Conservation (phyloP, 2,329 filamentous ascomycete genomes). For the Gyromitra esculenta region DNA sequence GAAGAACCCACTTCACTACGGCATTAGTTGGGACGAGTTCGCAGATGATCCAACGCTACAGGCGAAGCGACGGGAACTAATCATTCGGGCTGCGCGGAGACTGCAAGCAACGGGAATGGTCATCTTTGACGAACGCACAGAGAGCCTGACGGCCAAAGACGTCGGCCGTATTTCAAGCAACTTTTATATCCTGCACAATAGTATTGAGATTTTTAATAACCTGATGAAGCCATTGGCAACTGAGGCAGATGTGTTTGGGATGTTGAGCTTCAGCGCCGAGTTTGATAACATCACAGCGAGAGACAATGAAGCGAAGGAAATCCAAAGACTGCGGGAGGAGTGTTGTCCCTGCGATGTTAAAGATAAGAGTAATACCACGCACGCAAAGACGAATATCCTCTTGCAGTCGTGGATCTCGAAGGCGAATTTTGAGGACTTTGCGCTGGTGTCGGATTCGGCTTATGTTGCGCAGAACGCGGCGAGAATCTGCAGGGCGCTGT, state of each 20-base stretch:
- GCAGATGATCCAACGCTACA: conserved; percentile 88
- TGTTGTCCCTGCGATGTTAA: conserved; percentile 70
- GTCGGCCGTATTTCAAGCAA: conserved; percentile 96
- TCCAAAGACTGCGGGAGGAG: conserved; percentile 77
- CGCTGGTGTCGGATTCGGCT: conserved; percentile 86
- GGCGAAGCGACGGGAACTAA: conserved; percentile 82
- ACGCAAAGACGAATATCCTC: conserved; percentile 94
- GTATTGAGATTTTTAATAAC: conserved; percentile 93
- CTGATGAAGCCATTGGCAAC: conserved; percentile 88
- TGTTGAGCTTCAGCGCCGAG: conserved; percentile 97
- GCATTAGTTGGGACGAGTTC: conserved; percentile 93
- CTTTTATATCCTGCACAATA: conserved; percentile 92
- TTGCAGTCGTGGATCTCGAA: conserved; percentile 93
- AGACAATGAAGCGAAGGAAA: conserved; percentile 87
- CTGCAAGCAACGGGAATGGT: conserved; percentile 98
- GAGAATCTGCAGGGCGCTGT: conserved; percentile 90
- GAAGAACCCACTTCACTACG: conserved; percentile 87
- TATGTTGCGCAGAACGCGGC: conserved; percentile 97
- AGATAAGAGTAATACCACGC: conserved; percentile 67
- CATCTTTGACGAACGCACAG: conserved; percentile 93
- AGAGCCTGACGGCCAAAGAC: conserved; percentile 92
- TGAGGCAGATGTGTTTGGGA: conserved; percentile 90
- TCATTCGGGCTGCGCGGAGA: conserved; percentile 86
- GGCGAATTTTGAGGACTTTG: conserved; percentile 89
- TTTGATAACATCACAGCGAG: conserved; percentile 96